Evolutionary conservation across 140 eudicot genomes (phyloP).

Genomic region (Stevia rebaudiana): DNA sequence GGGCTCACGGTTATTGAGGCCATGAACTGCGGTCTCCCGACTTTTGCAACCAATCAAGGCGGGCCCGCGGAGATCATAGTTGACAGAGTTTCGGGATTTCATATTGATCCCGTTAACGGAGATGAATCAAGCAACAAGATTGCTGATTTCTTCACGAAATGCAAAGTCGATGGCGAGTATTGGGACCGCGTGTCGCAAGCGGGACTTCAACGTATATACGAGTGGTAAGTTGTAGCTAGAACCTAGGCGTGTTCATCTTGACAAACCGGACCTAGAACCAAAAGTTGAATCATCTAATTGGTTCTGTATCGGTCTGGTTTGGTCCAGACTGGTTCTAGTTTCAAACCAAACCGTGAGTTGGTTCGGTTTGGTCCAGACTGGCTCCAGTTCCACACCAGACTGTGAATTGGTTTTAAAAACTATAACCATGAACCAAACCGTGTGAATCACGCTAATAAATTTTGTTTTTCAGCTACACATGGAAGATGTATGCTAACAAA

Average conservation of each 20-base stretch:
- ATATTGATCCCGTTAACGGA: conserved; percentile 64
- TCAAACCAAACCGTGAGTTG: no score
- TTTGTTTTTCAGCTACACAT: conserved; percentile 65
- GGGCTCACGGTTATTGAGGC: conserved; percentile 90
- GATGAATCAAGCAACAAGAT: conserved; percentile 75
- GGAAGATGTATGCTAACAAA: conserved; percentile 91
- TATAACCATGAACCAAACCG: no score
- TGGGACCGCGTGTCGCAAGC: conserved; percentile 58
- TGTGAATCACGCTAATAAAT: not conserved
- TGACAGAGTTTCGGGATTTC: conserved; percentile 79
- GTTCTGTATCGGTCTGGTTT: not conserved
- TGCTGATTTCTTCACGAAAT: conserved; percentile 73
- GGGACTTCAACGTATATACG: conserved; percentile 62
- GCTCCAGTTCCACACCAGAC: no score
- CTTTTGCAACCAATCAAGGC: conserved; percentile 81
- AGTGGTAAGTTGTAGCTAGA: conserved; percentile 46
- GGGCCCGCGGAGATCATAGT: conserved; percentile 86
- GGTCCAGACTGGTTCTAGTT: not conserved
- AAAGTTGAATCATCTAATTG: not conserved
- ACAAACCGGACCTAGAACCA: not conserved
- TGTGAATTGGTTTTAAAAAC: no score
- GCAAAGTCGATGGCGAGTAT: conserved; percentile 40
- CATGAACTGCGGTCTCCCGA: conserved; percentile 88
- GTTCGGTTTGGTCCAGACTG: not conserved
- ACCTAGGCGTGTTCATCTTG: not conserved